A percentile compares a stretch with the other conserved stretches of the same genome.
Conservation (phyloP, 2,329 filamentous ascomycete genomes). For the Phialemoniopsis sp. region DNA sequence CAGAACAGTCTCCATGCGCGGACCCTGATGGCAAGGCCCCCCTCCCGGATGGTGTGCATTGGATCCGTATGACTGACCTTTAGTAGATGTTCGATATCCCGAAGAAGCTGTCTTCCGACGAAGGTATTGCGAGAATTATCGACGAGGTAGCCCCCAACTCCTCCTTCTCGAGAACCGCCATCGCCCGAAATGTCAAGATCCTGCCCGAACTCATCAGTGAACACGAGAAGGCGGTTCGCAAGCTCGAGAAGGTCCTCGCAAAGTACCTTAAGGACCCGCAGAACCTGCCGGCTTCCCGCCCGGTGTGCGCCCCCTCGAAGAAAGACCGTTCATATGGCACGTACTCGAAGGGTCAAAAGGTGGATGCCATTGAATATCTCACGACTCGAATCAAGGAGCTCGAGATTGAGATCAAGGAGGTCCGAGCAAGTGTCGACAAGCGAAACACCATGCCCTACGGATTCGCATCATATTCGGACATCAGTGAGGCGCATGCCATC, state of each 20-base stretch:
- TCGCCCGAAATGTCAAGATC: slow-evolving; percentile 89
- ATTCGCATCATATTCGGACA: slow-evolving; percentile 89
- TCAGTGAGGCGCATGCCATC: slow-evolving; percentile 82
- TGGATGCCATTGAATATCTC: slow-evolving; percentile 93
- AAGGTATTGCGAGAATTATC: slow-evolving; percentile 80
- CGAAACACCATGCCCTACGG: slow-evolving; percentile 87
- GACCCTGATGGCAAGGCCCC: slow-evolving; percentile 54
- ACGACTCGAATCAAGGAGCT: slow-evolving; percentile 79
- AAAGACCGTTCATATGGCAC: slow-evolving; percentile 66
- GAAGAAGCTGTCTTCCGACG: slow-evolving; percentile 70
- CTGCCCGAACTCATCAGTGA: slow-evolving; percentile 81
- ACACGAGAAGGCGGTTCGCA: slow-evolving; percentile 75
- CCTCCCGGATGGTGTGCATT: not conserved
- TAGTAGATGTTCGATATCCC: slow-evolving; percentile 78
- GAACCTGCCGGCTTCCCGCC: slow-evolving; percentile 71
- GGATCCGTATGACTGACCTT: slow-evolving; percentile 9
- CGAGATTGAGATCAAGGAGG: slow-evolving; percentile 79
- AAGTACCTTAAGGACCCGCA: slow-evolving; percentile 88
- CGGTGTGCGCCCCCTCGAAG: slow-evolving; percentile 75
- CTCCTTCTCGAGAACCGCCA: slow-evolving; percentile 72
- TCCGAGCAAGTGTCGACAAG: slow-evolving; percentile 77
- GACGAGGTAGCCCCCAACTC: slow-evolving; percentile 76
- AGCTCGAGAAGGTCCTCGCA: slow-evolving; percentile 78
- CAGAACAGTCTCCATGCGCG: slow-evolving; percentile 79
- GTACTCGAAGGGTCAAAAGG: slow-evolving; percentile 65